These are phyloP conservation scores for Thelonectria blattea DNA, from an alignment of 2,329 filamentous ascomycete species.

Conservation along the genomic window DNA sequence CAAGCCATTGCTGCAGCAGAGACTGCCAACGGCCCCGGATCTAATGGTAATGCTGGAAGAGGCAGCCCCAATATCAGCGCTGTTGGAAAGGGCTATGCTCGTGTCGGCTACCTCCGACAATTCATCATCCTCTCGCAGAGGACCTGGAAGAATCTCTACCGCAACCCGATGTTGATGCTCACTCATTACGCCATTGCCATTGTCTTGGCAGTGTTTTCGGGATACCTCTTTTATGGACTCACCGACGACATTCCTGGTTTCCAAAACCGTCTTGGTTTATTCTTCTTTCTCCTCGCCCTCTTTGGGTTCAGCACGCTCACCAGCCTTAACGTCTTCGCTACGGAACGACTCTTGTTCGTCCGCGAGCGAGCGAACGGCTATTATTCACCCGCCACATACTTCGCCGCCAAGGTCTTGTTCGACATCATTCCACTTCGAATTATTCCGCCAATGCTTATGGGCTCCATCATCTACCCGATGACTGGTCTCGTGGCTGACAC, in stretches of 20 bases:
- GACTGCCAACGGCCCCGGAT: constrained; percentile 68
- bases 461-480: constrained; percentile 97
- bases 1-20: constrained; percentile 69
- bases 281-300: constrained; percentile 94
- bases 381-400: constrained; percentile 93
- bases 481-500: constrained; percentile 85
- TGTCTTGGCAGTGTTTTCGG: constrained; percentile 88
- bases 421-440: constrained; percentile 95
- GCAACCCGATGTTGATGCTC: constrained; percentile 97
- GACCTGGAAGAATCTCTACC: constrained; percentile 97
- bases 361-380: constrained; percentile 96
- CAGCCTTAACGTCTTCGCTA: constrained; percentile 89
- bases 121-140: constrained; percentile 88
- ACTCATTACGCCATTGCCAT: constrained; percentile 98
- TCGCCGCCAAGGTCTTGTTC: constrained; percentile 95
- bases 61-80: constrained; percentile 60
- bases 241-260: constrained; percentile 97
- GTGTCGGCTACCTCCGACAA: constrained; percentile 79
- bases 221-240: constrained; percentile 94
- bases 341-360: constrained; percentile 88
- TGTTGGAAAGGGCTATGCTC: constrained; percentile 80
- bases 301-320: constrained; percentile 98
- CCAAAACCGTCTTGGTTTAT: constrained; percentile 94
- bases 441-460: constrained; percentile 93
- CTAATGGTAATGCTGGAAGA: constrained; percentile 57